phyloP scores from a whole-genome alignment of 2,329 filamentous ascomycete genomes.

The Fusarium annulatum region DNA sequence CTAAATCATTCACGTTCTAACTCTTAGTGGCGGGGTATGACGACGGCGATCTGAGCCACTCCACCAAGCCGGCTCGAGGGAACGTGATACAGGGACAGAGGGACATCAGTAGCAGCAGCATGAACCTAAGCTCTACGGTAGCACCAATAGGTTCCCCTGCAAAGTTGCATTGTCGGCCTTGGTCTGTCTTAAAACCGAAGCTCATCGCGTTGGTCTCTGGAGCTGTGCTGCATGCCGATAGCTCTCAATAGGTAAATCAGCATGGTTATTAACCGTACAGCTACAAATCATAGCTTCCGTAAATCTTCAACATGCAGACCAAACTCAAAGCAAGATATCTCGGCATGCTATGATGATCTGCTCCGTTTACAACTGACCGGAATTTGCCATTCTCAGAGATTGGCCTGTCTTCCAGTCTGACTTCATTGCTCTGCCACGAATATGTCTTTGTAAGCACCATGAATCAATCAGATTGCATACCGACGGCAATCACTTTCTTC shows the following conservation, averaged over 20 bases:
- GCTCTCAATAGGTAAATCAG: neutral
- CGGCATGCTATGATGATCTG: constrained; percentile 7
- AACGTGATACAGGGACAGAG: constrained; percentile 31
- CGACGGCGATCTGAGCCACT: constrained; percentile 38
- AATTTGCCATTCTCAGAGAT: neutral
- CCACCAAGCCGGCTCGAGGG: constrained; percentile 38
- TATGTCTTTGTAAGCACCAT: constrained; percentile 30
- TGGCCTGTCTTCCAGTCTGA: constrained; percentile 2
- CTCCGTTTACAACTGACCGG: neutral
- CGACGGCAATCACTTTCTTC: constrained; percentile 7
- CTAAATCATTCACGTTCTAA: constrained; percentile 12
- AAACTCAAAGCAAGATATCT: neutral
- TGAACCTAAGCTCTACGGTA: neutral
- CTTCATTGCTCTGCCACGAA: constrained; percentile 13
- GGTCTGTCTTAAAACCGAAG: constrained; percentile 1
- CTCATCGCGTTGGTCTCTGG: neutral
- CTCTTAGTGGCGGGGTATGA: constrained; percentile 40
- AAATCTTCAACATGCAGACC: neutral
- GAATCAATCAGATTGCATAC: constrained; percentile 26
- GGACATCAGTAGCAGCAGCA: neutral
- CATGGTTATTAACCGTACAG: constrained; percentile 9
- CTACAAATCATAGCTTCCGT: neutral
- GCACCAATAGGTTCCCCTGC: constrained; percentile 14
- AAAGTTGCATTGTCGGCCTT: constrained; percentile 7
- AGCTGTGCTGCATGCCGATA: neutral